Base-by-base conservation (phyloP, 139 green algal species). In the Eudorina sp. region DNA sequence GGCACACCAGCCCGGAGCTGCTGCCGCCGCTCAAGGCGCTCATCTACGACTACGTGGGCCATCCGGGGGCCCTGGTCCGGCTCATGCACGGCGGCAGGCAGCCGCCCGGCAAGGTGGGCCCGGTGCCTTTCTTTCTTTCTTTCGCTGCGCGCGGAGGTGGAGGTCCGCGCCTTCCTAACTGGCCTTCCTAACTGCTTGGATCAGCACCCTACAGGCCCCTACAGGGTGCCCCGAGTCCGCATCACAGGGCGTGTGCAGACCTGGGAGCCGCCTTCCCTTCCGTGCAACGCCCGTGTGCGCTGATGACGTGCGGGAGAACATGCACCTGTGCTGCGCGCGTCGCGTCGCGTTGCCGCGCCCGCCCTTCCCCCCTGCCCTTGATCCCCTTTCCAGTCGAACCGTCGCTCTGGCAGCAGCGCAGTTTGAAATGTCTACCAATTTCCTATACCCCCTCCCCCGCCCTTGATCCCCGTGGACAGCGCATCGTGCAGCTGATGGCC, bases 11-110 rank as follows among this genome's bases (percentile, higher is more conserved):
- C 7, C 68, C 68, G 64, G 46, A 36, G n/a, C 40, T 87, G 53
- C 86, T 90, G 53, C 86, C 86, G 38, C 86, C 86, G 38, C 77
- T 90, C 29, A 69, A 77, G 36, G 16, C 53, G 41, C 68, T 90
- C 62, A 41, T 90, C 29, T 76, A 74, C 38, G 53, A 72, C 4
- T 43, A 77, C 1, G 27, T 68, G 69, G 9, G 21, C 11, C 5
- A 4, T 3, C 0, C 8, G 7, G 36, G 46, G 36, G 19, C 78
- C 53, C 14, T 34, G 11, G 31, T 72, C 5, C 77, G 86, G 13
- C 19, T 90, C 40, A 64, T 90, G 64, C 60, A 90, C 40, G 85
- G 38, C 2, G 68, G 51, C 11, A 36, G 25, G 36, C 62, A 88
- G n/a, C 68, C 53, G 64, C 31, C 62, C 13, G 19, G 23, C 18